A percentile compares a stretch with the other conserved stretches of the same genome.
These are phyloP conservation scores for Fusarium sp. DNA, from an alignment of 2,329 filamentous ascomycete species.

Conservation along the genomic window DNA sequence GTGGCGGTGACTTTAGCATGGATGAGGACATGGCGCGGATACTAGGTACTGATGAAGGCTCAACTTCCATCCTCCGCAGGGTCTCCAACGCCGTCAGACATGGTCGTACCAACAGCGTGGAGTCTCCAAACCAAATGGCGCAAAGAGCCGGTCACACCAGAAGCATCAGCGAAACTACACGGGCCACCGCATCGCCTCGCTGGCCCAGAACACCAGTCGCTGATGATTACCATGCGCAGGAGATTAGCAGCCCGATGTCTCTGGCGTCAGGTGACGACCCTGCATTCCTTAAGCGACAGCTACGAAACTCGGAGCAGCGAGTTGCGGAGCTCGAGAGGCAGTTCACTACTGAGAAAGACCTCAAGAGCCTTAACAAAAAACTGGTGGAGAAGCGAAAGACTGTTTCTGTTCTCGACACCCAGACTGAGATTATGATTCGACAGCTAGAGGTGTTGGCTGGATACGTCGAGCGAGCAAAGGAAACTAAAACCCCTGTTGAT, in stretches of 20 bases:
- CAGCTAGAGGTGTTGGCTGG: constrained; percentile 91
- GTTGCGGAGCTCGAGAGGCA: constrained; percentile 90
- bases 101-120: constrained; percentile 87
- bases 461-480: constrained; percentile 88
- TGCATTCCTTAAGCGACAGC: constrained; percentile 77
- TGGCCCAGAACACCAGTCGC: constrained; percentile 77
- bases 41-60: constrained; percentile 80
- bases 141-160: constrained; percentile 66
- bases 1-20: constrained; percentile 89
- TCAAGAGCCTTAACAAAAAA: constrained; percentile 86
- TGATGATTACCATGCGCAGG: constrained; percentile 68
- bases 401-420: constrained; percentile 92
- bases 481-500: constrained; percentile 83
- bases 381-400: constrained; percentile 94
- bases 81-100: constrained; percentile 96
- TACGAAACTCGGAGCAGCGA: constrained; percentile 84
- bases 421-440: constrained; percentile 94
- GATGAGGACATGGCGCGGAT: constrained; percentile 96
- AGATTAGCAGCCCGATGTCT: constrained; percentile 80
- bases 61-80: constrained; percentile 84
- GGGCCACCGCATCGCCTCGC: constrained; percentile 73
- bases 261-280: constrained; percentile 75
- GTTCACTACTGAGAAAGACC: constrained; percentile 73
- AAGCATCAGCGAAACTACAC: constrained; percentile 76
- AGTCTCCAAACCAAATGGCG: constrained; percentile 60